Conservation (phyloP, 2,329 filamentous ascomycete genomes). For the Colletotrichum theobromicola region DNA sequence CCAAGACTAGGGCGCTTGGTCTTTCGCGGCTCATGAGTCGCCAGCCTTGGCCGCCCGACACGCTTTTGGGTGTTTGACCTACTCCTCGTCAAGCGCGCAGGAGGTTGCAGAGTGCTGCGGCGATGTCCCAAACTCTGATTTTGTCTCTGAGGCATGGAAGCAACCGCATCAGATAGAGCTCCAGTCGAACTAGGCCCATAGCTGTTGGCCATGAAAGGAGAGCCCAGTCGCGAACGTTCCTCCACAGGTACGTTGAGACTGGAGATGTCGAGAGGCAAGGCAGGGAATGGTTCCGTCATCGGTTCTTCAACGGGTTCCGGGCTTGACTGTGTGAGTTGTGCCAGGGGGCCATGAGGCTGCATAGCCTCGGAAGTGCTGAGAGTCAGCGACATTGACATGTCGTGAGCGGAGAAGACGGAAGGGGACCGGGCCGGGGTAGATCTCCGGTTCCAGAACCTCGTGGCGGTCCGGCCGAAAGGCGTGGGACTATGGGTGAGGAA, state of each 20-base stretch:
- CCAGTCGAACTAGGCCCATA: conserved; percentile 67
- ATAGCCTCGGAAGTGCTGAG: conserved; percentile 69
- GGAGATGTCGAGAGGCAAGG: background rate
- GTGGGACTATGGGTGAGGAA: conserved; percentile 60
- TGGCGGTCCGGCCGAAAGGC: conserved; percentile 57
- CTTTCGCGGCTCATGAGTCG: conserved; percentile 50
- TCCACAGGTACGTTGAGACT: conserved; percentile 23
- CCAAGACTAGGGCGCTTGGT: conserved; percentile 59
- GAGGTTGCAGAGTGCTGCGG: conserved; percentile 57
- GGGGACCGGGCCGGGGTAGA: conserved; percentile 50
- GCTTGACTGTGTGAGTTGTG: conserved; percentile 59
- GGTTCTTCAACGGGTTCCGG: conserved; percentile 26
- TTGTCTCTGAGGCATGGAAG: conserved; percentile 40
- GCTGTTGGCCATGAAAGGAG: conserved; percentile 62
- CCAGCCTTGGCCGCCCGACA: conserved; percentile 46
- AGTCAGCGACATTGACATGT: conserved; percentile 67
- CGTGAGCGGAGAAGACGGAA: conserved; percentile 62
- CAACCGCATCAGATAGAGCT: conserved; percentile 46
- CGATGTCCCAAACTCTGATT: conserved; percentile 55
- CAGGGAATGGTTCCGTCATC: conserved; percentile 21
- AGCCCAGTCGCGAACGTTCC: conserved; percentile 49
- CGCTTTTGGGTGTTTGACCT: conserved; percentile 62
- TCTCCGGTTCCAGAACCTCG: conserved; percentile 54
- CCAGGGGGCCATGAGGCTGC: conserved; percentile 66
- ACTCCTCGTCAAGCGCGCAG: conserved; percentile 54